Conservation (phyloP, 2,329 filamentous ascomycete genomes). For the Neofusicoccum cordaticola region DNA sequence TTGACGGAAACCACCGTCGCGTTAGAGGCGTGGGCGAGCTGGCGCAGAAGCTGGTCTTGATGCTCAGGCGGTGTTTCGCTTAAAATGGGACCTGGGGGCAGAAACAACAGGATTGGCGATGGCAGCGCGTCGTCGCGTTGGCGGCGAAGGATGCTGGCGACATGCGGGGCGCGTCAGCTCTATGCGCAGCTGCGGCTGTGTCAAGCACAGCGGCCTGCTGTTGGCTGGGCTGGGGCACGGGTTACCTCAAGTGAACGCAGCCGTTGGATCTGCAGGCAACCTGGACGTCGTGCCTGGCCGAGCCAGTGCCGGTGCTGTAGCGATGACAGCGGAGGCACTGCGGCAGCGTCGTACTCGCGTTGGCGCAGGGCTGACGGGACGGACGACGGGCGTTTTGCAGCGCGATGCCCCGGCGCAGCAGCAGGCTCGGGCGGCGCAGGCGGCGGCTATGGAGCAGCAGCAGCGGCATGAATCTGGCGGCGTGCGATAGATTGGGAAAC, state of each 20-base stretch:
- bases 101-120: slow-evolving; percentile 39
- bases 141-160: slow-evolving; percentile 3
- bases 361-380: neutral
- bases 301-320: slow-evolving; percentile 22
- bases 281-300: slow-evolving; percentile 26
- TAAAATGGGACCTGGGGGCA: slow-evolving; percentile 42
- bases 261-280: slow-evolving; percentile 45
- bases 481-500: neutral
- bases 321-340: neutral
- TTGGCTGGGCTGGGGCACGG: neutral
- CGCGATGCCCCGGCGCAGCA: neutral
- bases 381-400: neutral
- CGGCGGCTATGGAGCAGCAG: neutral
- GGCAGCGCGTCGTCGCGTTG: slow-evolving; percentile 7
- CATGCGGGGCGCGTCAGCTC: slow-evolving; percentile 5
- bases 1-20: slow-evolving; percentile 45
- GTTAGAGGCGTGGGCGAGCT: slow-evolving; percentile 35
- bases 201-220: neutral
- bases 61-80: slow-evolving; percentile 13
- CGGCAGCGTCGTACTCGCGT: neutral
- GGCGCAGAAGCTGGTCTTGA: slow-evolving; percentile 32
- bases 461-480: neutral
- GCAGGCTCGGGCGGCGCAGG: neutral
- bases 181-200: neutral
- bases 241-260: slow-evolving; percentile 40